Conservation (phyloP, 208 protist species). For the Acanthamoeba castellanii region DNA sequence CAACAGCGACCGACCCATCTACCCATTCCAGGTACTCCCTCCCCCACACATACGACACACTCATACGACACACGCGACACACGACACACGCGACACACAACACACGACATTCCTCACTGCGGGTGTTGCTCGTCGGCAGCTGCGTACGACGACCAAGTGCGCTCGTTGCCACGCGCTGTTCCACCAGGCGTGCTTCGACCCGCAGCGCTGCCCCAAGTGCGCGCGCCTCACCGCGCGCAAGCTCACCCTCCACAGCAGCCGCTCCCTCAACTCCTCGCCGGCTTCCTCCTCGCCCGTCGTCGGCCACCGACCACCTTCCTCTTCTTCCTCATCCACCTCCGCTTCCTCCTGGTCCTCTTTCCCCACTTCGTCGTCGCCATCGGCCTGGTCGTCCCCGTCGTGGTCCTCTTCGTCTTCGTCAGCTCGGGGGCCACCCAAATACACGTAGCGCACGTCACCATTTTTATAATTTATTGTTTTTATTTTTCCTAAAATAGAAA, state of each 20-base stretch:
- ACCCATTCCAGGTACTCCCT: constrained; percentile 1
- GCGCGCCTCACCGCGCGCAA: not conserved
- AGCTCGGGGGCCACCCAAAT: no score
- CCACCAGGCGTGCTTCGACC: constrained; percentile 44
- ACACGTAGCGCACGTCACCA: no score
- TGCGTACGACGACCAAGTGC: not conserved
- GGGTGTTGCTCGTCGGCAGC: no score
- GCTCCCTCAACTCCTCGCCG: not conserved
- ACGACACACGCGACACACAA: not conserved
- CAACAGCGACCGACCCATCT: constrained; percentile 27
- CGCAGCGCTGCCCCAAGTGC: constrained; percentile 63
- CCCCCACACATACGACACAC: no score
- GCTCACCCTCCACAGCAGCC: not conserved
- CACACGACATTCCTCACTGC: not conserved
- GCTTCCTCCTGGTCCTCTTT: not conserved
- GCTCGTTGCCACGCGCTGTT: constrained; percentile 5
- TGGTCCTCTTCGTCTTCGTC: not conserved
- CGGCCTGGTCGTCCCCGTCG: not conserved
- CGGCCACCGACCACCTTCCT: not conserved
- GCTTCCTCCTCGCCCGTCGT: not conserved
- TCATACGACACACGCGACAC: not conserved
- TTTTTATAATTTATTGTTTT: no score
- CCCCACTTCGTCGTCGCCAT: not conserved
- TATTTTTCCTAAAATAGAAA: no score
- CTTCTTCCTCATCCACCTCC: not conserved